These are phyloP conservation scores for Phaeosphaeriaceae sp. DNA, from an alignment of 2,329 filamentous ascomycete species.

Conservation along the genomic window DNA sequence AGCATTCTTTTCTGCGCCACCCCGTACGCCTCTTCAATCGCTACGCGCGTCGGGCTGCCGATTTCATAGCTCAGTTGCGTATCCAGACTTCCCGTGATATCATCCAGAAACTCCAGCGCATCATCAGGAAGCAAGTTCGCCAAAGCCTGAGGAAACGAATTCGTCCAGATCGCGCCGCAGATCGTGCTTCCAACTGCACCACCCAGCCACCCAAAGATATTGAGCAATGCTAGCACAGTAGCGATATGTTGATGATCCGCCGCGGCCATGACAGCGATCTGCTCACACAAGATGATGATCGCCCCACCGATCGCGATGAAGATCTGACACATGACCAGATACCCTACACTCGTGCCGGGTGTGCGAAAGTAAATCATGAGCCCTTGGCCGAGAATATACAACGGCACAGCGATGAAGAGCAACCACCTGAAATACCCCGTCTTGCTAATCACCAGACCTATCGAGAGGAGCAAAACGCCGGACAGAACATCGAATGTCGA, in stretches of 20 bases:
- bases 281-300: conserved; percentile 61
- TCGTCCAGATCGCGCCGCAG: conserved; percentile 67
- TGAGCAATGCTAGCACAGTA: conserved; percentile 66
- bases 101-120: conserved; percentile 42
- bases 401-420: conserved; percentile 60
- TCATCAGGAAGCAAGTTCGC: conserved; percentile 45
- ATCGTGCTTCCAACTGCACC: conserved; percentile 65
- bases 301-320: conserved; percentile 52
- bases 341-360: conserved; percentile 46
- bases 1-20: conserved; percentile 55
- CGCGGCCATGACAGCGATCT: conserved; percentile 57
- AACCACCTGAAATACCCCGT: conserved; percentile 24
- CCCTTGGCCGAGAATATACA: conserved; percentile 69
- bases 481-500: conserved; percentile 45
- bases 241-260: conserved; percentile 62
- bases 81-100: conserved; percentile 50
- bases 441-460: conserved; percentile 27
- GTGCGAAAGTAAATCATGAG: conserved; percentile 55
- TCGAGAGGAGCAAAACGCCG: conserved; percentile 21
- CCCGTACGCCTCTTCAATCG: conserved; percentile 53
- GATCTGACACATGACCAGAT: conserved; percentile 23
- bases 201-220: conserved; percentile 66
- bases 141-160: conserved; percentile 55
- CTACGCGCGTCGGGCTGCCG: conserved; percentile 52
- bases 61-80: conserved; percentile 49